Evolutionary conservation across 1,284 basidiomycete species (phyloP).

Genomic region (Puccinia triticina): DNA sequence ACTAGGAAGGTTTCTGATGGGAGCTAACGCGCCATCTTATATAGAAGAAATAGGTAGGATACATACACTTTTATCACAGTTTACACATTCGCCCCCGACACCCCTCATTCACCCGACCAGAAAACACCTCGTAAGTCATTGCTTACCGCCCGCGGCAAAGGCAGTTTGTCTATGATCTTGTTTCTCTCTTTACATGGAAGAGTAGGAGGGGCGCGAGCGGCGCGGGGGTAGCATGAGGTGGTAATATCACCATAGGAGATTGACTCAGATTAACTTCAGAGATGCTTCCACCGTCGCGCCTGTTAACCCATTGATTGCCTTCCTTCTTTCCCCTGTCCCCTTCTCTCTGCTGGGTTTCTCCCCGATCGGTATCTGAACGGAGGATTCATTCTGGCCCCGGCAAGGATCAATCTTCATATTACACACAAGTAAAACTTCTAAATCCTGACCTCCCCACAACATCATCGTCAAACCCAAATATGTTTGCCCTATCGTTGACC

Average conservation of each 20-base stretch:
- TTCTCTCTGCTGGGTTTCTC: conserved; percentile 1
- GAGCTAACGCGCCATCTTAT: neutral
- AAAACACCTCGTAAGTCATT: neutral
- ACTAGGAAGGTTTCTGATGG: neutral
- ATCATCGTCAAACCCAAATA: neutral
- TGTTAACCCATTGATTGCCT: conserved; percentile 20
- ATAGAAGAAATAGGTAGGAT: neutral
- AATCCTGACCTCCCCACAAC: conserved; percentile 23
- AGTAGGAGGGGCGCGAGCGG: conserved; percentile 28
- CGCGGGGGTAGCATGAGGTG: conserved; percentile 34
- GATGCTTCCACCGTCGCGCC: conserved; percentile 22
- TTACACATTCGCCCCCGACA: neutral
- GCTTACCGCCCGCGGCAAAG: conserved; percentile 18
- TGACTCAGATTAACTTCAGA: conserved; percentile 19
- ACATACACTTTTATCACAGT: neutral
- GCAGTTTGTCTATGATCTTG: conserved; percentile 3
- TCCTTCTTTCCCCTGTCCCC: neutral
- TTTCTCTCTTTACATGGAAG: conserved; percentile 33
- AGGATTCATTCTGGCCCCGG: conserved; percentile 31
- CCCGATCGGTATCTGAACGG: conserved; percentile 45
- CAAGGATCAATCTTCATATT: conserved; percentile 12
- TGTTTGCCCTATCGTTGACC: conserved; percentile 22
- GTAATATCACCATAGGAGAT: conserved; percentile 32
- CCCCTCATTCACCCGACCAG: neutral
- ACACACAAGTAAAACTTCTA: conserved; percentile 12